These are phyloP conservation scores for Chaetomiaceae sp. DNA, from an alignment of 2,329 filamentous ascomycete species.

Conservation along the genomic window DNA sequence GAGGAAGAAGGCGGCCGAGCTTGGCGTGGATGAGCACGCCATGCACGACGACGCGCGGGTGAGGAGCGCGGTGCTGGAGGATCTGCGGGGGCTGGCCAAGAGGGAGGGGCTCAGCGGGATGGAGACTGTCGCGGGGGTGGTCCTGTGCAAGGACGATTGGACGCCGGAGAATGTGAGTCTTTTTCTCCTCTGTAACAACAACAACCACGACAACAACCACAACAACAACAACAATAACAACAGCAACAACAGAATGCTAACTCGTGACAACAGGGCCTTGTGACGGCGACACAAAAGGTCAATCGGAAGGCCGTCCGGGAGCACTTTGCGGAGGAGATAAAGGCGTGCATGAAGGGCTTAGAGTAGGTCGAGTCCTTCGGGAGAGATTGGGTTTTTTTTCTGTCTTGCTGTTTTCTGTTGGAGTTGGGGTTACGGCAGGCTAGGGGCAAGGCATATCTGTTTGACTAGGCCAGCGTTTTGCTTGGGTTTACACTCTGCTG, in stretches of 20 bases:
- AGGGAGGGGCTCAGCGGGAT: constrained; percentile 63
- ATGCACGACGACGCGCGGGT: constrained; percentile 66
- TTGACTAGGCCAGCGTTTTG: too few species aligned
- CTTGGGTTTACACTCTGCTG: too few species aligned
- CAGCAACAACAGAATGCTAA: too few species aligned
- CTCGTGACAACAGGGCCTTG: constrained; percentile 46
- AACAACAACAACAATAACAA: too few species aligned
- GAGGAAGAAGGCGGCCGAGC: constrained; percentile 52
- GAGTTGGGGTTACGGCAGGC: too few species aligned
- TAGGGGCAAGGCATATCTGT: too few species aligned
- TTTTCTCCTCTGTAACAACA: too few species aligned
- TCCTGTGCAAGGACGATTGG: constrained; percentile 82
- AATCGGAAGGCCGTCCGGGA: constrained; percentile 50
- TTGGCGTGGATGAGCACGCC: constrained; percentile 61
- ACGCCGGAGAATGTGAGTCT: constrained; percentile 77
- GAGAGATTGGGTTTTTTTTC: neutral
- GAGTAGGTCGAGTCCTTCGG: constrained; percentile 6
- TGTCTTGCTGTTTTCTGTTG: too few species aligned
- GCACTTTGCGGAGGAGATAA: constrained; percentile 48
- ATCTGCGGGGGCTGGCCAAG: constrained; percentile 60
- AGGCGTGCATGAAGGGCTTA: constrained; percentile 35
- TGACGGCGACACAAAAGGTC: constrained; percentile 59
- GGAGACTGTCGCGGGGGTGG: constrained; percentile 71
- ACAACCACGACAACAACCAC: too few species aligned
- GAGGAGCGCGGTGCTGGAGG: constrained; percentile 56